phyloP scores from a whole-genome alignment of 768 basidiomycete genomes.

The Leucosporidium creatinivorum region DNA sequence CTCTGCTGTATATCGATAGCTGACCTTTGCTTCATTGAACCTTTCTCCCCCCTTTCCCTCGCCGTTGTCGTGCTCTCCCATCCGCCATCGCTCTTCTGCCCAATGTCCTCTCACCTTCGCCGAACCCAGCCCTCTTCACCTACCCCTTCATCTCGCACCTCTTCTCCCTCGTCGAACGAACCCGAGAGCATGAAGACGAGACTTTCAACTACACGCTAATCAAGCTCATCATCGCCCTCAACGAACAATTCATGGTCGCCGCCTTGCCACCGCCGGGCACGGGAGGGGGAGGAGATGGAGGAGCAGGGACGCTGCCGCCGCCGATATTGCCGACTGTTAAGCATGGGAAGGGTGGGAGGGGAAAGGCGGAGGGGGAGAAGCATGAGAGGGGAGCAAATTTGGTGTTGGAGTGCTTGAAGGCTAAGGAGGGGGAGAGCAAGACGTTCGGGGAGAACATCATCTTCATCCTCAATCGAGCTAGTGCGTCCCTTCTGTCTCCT shows the following conservation, averaged over 20 bases:
- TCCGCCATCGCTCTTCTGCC: not conserved
- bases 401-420: constrained; percentile 71
- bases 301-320: constrained; percentile 15
- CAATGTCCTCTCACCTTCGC: constrained; percentile 2
- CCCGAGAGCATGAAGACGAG: constrained; percentile 78
- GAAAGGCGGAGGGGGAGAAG: constrained; percentile 32
- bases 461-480: constrained; percentile 93
- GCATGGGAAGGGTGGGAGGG: not conserved
- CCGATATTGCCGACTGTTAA: constrained; percentile 24
- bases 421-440: constrained; percentile 75
- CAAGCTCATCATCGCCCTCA: constrained; percentile 83
- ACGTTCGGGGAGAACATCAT: constrained; percentile 98
- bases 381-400: constrained; percentile 50
- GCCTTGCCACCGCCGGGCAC: constrained; percentile 19
- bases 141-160: constrained; percentile 79
- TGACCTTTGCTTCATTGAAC: too few relatives aligned
- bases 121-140: constrained; percentile 60
- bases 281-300: not conserved
- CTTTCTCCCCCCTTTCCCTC: not conserved
- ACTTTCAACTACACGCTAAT: constrained; percentile 92
- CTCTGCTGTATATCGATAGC: too few relatives aligned
- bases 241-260: constrained; percentile 95
- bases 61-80: not conserved
- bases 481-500: constrained; percentile 49
- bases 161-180: constrained; percentile 89